Evolutionary conservation across 192 early-diverging fungal genomes (phyloP).

Genomic region (Chytriomyces hyalinus): DNA sequence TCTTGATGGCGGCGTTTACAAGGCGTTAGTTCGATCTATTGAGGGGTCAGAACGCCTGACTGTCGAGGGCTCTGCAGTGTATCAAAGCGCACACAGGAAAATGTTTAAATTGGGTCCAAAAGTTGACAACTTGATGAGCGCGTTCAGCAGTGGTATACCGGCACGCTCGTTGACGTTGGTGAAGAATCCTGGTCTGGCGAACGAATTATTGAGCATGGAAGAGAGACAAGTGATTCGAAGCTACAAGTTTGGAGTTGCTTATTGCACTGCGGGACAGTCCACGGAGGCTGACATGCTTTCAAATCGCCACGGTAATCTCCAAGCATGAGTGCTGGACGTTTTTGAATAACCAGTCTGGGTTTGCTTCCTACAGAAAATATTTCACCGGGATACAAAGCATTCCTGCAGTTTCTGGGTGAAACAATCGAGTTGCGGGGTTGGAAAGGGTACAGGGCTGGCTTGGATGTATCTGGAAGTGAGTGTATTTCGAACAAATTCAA

Average conservation of each 20-base stretch:
- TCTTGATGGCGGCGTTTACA: slow-evolving; percentile 55
- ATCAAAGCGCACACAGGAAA: slow-evolving; percentile 50
- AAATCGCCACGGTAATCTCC: slow-evolving; percentile 58
- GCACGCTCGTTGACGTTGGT: slow-evolving; percentile 61
- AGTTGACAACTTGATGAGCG: slow-evolving; percentile 53
- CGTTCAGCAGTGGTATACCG: slow-evolving; percentile 59
- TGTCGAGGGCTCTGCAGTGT: slow-evolving; percentile 46
- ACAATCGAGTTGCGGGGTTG: slow-evolving; percentile 74
- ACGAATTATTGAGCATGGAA: slow-evolving; percentile 73
- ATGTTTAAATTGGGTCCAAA: slow-evolving; percentile 55
- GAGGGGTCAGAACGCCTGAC: slow-evolving; percentile 65
- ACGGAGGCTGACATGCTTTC: slow-evolving; percentile 81
- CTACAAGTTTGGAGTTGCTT: slow-evolving; percentile 86
- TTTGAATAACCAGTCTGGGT: not conserved
- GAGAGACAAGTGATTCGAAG: slow-evolving; percentile 72
- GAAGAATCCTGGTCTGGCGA: slow-evolving; percentile 64
- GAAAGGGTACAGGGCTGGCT: slow-evolving; percentile 75
- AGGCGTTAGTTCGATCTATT: slow-evolving; percentile 56
- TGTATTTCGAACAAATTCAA: not conserved
- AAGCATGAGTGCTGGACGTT: not conserved
- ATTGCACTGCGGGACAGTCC: slow-evolving; percentile 69
- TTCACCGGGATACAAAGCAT: slow-evolving; percentile 63
- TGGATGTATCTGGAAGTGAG: slow-evolving; percentile 73
- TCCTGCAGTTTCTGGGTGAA: slow-evolving; percentile 73
- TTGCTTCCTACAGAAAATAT: slow-evolving; percentile 35